Evolutionary conservation across 2,329 filamentous ascomycete species (phyloP).

Genomic region (Geosmithia flava): DNA sequence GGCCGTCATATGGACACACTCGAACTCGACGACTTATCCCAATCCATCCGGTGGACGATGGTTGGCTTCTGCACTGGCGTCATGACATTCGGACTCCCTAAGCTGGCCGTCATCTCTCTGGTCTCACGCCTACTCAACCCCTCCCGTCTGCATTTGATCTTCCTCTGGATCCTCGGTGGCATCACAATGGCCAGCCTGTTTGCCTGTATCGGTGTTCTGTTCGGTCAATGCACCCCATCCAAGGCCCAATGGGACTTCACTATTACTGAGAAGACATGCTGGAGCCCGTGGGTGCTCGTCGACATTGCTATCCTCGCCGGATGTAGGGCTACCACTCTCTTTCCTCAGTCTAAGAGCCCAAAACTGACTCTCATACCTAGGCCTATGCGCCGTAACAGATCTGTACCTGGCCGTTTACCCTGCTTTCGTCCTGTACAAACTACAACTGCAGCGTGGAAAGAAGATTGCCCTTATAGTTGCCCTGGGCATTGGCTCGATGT

Average conservation of each 20-base stretch:
- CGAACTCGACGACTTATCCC: too few species aligned
- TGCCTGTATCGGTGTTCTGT: conserved; percentile 23
- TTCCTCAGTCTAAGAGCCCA: background rate
- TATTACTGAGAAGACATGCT: conserved; percentile 19
- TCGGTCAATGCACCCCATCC: conserved; percentile 27
- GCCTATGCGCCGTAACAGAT: conserved; percentile 22
- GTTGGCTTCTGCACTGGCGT: conserved; percentile 22
- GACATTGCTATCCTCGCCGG: conserved; percentile 25
- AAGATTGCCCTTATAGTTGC: conserved; percentile 24
- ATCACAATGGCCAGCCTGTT: conserved; percentile 16
- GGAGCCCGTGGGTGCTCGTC: conserved; percentile 20
- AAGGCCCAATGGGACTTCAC: conserved; percentile 24
- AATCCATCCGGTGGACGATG: conserved; percentile 17
- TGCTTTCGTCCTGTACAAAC: conserved; percentile 18
- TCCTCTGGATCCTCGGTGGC: conserved; percentile 22
- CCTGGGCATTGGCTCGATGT: conserved; percentile 25
- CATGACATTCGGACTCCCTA: conserved; percentile 25
- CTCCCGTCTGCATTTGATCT: conserved; percentile 13
- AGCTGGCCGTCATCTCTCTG: conserved; percentile 25
- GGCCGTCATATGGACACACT: too few species aligned
- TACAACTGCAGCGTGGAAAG: conserved; percentile 24
- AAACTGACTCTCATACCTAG: conserved; percentile 5
- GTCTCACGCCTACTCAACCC: conserved; percentile 25
- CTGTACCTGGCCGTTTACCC: conserved; percentile 29
- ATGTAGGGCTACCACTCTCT: conserved; percentile 12